A percentile compares a stretch with the other conserved stretches of the same genome.
phyloP scores from a whole-genome alignment of 1,139 yeast genomes.

The Hemisphaericaspora lyxosophila region DNA sequence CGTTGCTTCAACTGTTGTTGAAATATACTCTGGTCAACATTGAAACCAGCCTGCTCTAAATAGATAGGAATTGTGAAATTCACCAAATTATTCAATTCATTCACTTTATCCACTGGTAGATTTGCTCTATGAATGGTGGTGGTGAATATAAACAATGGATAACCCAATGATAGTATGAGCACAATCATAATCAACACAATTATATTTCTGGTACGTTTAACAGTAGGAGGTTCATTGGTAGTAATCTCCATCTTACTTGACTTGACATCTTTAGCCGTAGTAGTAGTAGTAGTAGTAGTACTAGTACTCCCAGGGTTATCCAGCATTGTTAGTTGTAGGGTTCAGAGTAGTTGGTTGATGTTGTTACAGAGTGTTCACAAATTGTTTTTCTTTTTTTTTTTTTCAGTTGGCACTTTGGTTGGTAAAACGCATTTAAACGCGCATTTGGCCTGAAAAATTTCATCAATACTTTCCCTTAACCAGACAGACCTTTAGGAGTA shows the following conservation, averaged over 20 bases:
- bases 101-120: constrained; percentile 59
- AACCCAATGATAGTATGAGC: constrained; percentile 47
- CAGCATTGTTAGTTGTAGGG: no score
- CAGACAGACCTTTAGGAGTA: not conserved
- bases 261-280: not conserved
- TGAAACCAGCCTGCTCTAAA: constrained; percentile 40
- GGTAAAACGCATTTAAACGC: no score
- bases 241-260: not conserved
- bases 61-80: constrained; percentile 57
- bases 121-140: constrained; percentile 77
- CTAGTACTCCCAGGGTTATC: no score
- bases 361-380: no score
- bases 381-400: no score
- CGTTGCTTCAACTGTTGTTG: constrained; percentile 22
- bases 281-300: no score
- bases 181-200: constrained; percentile 36
- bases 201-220: constrained; percentile 6
- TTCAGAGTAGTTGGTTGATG: no score
- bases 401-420: no score
- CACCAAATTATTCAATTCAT: constrained; percentile 35
- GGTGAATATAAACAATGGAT: constrained; percentile 71
- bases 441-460: no score
- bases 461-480: no score
- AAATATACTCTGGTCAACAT: constrained; percentile 30
- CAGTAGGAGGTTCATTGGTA: constrained; percentile 7